A percentile compares a stretch with the other conserved stretches of the same genome.
phyloP scores from a whole-genome alignment of 1,139 yeast species.

The Pichia norvegensis region DNA sequence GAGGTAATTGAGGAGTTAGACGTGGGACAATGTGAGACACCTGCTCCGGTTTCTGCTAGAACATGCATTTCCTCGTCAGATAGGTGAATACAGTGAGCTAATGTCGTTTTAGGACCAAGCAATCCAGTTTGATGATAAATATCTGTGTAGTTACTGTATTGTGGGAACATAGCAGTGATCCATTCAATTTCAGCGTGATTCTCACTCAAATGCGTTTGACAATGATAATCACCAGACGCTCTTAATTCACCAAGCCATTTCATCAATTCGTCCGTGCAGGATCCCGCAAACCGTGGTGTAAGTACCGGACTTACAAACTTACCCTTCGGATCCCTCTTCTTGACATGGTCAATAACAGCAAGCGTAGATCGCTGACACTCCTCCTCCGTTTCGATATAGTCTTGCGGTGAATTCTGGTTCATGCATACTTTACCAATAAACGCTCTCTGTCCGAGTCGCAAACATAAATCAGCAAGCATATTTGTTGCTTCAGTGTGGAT shows the following conservation, averaged over 20 bases:
- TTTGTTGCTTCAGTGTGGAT: conserved; percentile 72
- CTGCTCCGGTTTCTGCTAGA: conserved; percentile 48
- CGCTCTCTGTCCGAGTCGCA: conserved; percentile 72
- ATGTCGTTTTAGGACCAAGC: conserved; percentile 56
- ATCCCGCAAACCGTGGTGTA: conserved; percentile 94
- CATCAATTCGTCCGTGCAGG: conserved; percentile 62
- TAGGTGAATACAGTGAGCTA: conserved; percentile 87
- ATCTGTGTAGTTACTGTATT: conserved; percentile 58
- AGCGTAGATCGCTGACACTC: conserved; percentile 53
- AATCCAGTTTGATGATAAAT: conserved; percentile 65
- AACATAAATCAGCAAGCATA: conserved; percentile 64
- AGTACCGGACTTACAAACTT: conserved; percentile 56
- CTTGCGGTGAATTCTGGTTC: conserved; percentile 66
- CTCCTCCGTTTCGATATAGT: conserved; percentile 53
- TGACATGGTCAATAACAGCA: conserved; percentile 50
- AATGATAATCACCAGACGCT: conserved; percentile 43
- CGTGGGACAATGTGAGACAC: conserved; percentile 90
- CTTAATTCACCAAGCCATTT: conserved; percentile 57
- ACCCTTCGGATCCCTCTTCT: conserved; percentile 41
- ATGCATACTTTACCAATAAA: conserved; percentile 93
- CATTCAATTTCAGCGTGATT: conserved; percentile 66
- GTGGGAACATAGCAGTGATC: conserved; percentile 71
- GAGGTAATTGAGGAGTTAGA: conserved; percentile 84
- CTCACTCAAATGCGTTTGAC: conserved; percentile 89
- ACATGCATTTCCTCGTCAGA: conserved; percentile 53